Conservation (phyloP, 2,329 filamentous ascomycete species). For the Macrophomina phaseolina region DNA sequence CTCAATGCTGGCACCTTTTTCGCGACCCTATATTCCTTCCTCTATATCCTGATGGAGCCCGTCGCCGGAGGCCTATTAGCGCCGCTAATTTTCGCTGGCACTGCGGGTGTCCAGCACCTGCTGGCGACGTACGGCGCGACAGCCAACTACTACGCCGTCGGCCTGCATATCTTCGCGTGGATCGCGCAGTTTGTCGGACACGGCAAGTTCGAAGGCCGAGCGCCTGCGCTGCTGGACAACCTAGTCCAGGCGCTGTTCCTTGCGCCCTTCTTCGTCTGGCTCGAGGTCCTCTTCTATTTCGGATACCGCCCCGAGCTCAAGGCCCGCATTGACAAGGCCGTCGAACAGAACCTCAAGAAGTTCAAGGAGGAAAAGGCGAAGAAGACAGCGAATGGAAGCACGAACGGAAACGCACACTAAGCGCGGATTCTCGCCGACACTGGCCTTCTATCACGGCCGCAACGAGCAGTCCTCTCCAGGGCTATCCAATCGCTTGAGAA, state of each 20-base stretch:
- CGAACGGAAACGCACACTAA: conserved; percentile 28
- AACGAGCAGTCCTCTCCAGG: too few relatives aligned
- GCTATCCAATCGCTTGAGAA: too few relatives aligned
- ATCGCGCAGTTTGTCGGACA: conserved; percentile 91
- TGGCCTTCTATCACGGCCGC: neutral
- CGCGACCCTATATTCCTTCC: conserved; percentile 69
- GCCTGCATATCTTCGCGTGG: conserved; percentile 72
- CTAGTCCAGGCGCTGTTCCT: conserved; percentile 89
- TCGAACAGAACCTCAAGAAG: conserved; percentile 77
- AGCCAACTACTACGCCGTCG: conserved; percentile 70
- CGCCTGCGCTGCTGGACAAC: conserved; percentile 89
- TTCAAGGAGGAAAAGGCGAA: conserved; percentile 64
- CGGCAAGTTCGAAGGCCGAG: conserved; percentile 83
- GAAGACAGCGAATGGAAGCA: conserved; percentile 37
- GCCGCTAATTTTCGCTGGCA: conserved; percentile 74
- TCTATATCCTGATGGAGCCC: conserved; percentile 93
- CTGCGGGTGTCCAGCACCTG: conserved; percentile 77
- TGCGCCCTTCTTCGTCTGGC: conserved; percentile 96
- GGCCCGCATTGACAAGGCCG: conserved; percentile 75
- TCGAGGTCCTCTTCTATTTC: conserved; percentile 87
- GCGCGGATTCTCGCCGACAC: neutral
- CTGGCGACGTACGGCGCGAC: conserved; percentile 66
- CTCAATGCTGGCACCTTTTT: conserved; percentile 64
- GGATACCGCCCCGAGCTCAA: conserved; percentile 91
- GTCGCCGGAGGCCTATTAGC: conserved; percentile 83